phyloP scores from a whole-genome alignment of 2,329 filamentous ascomycete species.

The Sarocladiaceae sp. region DNA sequence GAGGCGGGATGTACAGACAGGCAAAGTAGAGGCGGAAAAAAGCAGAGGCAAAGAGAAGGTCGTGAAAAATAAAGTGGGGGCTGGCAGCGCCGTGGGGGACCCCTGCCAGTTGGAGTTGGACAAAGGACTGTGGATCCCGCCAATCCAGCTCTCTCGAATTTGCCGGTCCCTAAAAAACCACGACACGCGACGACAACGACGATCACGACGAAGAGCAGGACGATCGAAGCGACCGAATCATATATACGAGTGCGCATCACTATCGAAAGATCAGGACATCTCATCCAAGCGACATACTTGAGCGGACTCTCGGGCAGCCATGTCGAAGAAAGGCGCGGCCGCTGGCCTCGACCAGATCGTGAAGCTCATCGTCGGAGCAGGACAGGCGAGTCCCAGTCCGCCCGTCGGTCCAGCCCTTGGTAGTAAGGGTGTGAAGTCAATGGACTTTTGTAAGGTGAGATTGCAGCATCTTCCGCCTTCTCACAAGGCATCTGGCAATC shows the following conservation, averaged over 20 bases:
- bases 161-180: neutral
- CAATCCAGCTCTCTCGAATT: neutral
- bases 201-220: neutral
- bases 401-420: slow-evolving; percentile 94
- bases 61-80: slow-evolving; percentile 9
- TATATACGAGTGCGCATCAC: too few relatives aligned
- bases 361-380: slow-evolving; percentile 95
- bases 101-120: neutral
- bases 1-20: neutral
- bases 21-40: neutral
- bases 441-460: slow-evolving; percentile 96
- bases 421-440: slow-evolving; percentile 97
- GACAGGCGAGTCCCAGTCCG: slow-evolving; percentile 89
- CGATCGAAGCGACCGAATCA: slow-evolving; percentile 7
- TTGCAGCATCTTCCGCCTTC: slow-evolving; percentile 3
- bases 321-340: slow-evolving; percentile 47
- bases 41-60: neutral
- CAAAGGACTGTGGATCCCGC: neutral
- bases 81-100: neutral
- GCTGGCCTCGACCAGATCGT: slow-evolving; percentile 67
- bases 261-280: too few relatives aligned
- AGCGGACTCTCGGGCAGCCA: slow-evolving; percentile 21
- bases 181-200: slow-evolving; percentile 1
- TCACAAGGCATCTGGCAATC: neutral
- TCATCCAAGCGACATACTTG: too few relatives aligned